Evolutionary conservation across 179 eudicot genomes (phyloP).

Genomic region (Corrigiola litoralis): DNA sequence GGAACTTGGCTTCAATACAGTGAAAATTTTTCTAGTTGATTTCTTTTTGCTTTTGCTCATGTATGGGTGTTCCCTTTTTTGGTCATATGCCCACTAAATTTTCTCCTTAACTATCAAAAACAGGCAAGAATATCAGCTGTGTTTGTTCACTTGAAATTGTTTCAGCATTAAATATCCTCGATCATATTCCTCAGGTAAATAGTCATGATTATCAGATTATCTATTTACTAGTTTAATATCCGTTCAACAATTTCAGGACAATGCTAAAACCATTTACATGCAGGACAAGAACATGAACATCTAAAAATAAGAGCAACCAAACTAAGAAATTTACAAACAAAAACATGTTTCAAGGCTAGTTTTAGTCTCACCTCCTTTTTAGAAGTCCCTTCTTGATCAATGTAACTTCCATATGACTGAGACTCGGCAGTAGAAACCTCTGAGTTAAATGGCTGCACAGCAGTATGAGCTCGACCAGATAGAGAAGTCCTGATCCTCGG

Average conservation of each 20-base stretch:
- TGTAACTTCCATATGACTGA: slow-evolving; percentile 1
- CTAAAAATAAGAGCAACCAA: neutral
- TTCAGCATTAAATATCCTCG: neutral
- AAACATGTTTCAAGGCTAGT: neutral
- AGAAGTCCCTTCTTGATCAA: slow-evolving; percentile 6
- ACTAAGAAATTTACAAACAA: neutral
- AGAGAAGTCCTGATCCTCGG: neutral
- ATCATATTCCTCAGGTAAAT: neutral
- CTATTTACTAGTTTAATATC: too few species aligned
- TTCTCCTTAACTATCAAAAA: neutral
- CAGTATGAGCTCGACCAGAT: neutral
- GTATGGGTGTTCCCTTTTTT: too few species aligned
- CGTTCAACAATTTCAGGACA: too few species aligned
- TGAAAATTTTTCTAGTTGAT: too few species aligned
- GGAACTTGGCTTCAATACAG: too few species aligned
- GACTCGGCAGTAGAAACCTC: neutral
- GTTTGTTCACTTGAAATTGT: neutral
- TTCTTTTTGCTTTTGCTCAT: too few species aligned
- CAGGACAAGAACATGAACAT: neutral
- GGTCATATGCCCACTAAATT: too few species aligned
- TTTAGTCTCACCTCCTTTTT: slow-evolving; percentile 11
- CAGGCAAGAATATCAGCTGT: neutral
- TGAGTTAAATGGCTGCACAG: slow-evolving; percentile 3
- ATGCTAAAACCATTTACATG: neutral
- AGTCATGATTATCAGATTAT: too few species aligned